These are phyloP conservation scores for Auricularia heimuer DNA, from an alignment of 768 basidiomycete species.

Conservation along the genomic window DNA sequence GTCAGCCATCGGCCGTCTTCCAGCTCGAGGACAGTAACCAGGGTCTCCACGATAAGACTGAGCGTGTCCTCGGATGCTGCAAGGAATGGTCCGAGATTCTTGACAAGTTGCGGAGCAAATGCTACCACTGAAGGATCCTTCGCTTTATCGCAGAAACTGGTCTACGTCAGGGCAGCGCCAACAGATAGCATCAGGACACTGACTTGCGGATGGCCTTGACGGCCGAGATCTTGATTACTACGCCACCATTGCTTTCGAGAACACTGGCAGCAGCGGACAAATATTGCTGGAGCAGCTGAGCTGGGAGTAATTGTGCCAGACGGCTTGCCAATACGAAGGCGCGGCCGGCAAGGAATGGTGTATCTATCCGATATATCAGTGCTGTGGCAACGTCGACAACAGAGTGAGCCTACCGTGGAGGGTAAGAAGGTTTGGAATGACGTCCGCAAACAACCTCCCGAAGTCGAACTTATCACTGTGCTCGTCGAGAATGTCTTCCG, in stretches of 20 bases:
- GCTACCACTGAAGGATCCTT: constrained; percentile 50
- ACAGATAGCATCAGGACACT: constrained; percentile 14
- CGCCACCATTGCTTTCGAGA: constrained; percentile 58
- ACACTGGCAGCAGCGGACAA: constrained; percentile 80
- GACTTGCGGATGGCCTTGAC: constrained; percentile 92
- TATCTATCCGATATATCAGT: constrained; percentile 37
- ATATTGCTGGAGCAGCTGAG: constrained; percentile 71
- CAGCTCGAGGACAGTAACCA: constrained; percentile 69
- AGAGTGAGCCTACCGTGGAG: constrained; percentile 49
- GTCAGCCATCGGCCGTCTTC: constrained; percentile 67
- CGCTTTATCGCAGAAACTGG: constrained; percentile 60
- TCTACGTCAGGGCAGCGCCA: neutral
- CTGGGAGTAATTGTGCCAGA: constrained; percentile 64
- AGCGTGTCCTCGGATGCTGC: constrained; percentile 81
- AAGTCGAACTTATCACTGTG: constrained; percentile 82
- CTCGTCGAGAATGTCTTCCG: constrained; percentile 65
- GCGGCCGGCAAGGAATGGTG: constrained; percentile 89
- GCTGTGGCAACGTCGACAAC: neutral
- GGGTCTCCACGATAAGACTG: constrained; percentile 76
- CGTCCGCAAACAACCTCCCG: constrained; percentile 58
- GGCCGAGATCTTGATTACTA: constrained; percentile 91
- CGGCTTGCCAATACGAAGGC: constrained; percentile 92
- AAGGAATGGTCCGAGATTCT: constrained; percentile 74
- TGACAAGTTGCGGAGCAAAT: constrained; percentile 64
- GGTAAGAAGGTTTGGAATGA: constrained; percentile 68